A percentile compares a stretch with the other conserved stretches of the same genome.
These are phyloP conservation scores for Chytriomyces hyalinus DNA, from an alignment of 192 early-diverging fungal genomes.

Conservation along the genomic window DNA sequence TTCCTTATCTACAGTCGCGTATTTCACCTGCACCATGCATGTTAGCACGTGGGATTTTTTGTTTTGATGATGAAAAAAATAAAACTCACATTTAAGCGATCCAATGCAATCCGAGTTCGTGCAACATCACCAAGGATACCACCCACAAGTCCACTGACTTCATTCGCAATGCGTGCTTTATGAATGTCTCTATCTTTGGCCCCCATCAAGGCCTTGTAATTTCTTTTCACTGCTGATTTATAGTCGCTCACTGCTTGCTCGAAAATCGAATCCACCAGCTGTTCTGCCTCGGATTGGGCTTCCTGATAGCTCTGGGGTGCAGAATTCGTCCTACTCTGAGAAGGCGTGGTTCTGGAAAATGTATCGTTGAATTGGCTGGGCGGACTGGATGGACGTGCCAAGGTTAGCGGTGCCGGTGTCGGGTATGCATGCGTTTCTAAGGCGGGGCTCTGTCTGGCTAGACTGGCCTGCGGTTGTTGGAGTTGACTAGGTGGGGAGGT, in stretches of 20 bases:
- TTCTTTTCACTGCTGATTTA: not conserved
- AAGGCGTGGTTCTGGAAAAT: too few relatives aligned
- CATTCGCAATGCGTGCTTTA: not conserved
- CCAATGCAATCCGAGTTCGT: not conserved
- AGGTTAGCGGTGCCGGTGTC: too few relatives aligned
- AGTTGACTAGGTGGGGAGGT: too few relatives aligned
- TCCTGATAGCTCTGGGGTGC: not conserved
- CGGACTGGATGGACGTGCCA: too few relatives aligned
- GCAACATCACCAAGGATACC: not conserved
- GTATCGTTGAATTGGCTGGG: too few relatives aligned
- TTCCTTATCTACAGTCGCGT: slow-evolving; percentile 6
- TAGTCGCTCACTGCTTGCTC: slow-evolving; percentile 14
- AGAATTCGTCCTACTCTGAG: not conserved
- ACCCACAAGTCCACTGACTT: not conserved
- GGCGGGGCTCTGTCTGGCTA: too few relatives aligned
- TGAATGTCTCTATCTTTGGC: slow-evolving; percentile 6
- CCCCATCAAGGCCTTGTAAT: slow-evolving; percentile 27
- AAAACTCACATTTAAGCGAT: slow-evolving; percentile 4
- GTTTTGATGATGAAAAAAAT: not conserved
- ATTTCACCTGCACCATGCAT: slow-evolving; percentile 22
- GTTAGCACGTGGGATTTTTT: not conserved
- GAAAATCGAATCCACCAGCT: slow-evolving; percentile 15
- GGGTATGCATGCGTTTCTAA: too few relatives aligned
- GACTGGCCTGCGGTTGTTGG: too few relatives aligned
- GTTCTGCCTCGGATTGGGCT: slow-evolving; percentile 5